These are phyloP conservation scores for Agrostemma githago DNA, from an alignment of 148 eudicot genomes.

Conservation along the genomic window DNA sequence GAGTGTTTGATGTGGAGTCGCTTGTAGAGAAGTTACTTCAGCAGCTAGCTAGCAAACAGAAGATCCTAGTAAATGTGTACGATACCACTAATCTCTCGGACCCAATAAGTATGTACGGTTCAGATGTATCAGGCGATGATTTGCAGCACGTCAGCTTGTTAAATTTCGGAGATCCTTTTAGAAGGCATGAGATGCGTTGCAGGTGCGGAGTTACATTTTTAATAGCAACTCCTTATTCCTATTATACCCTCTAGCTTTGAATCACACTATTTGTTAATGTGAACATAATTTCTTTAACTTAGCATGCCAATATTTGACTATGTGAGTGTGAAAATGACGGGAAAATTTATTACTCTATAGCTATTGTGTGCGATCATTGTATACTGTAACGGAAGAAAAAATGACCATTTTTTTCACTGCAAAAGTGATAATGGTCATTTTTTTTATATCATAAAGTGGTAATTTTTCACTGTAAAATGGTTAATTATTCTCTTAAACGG, in stretches of 20 bases:
- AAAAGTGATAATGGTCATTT: too few relatives aligned
- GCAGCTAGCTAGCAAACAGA: slow-evolving; percentile 95
- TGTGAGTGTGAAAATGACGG: too few relatives aligned
- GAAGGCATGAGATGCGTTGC: slow-evolving; percentile 94
- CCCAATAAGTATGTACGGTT: slow-evolving; percentile 94
- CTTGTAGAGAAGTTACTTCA: slow-evolving; percentile 94
- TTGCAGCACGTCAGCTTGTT: slow-evolving; percentile 65
- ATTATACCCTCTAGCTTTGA: neutral
- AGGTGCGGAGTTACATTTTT: slow-evolving; percentile 38
- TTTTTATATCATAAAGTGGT: too few relatives aligned
- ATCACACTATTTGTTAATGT: neutral
- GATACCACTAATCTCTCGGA: slow-evolving; percentile 63
- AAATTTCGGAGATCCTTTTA: slow-evolving; percentile 85
- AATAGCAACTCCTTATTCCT: neutral
- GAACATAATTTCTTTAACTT: neutral
- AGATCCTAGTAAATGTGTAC: slow-evolving; percentile 82
- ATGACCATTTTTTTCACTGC: too few relatives aligned
- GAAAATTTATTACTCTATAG: too few relatives aligned
- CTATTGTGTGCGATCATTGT: too few relatives aligned
- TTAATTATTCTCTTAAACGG: too few relatives aligned
- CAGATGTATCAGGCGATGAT: slow-evolving; percentile 44
- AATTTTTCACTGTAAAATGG: too few relatives aligned
- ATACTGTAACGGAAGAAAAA: too few relatives aligned
- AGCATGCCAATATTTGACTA: neutral
- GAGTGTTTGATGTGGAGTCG: slow-evolving; percentile 88